A percentile compares a stretch with the other conserved stretches of the same genome.
phyloP scores from a whole-genome alignment of 2,329 filamentous ascomycete species.

The Fusarium pininemorale region DNA sequence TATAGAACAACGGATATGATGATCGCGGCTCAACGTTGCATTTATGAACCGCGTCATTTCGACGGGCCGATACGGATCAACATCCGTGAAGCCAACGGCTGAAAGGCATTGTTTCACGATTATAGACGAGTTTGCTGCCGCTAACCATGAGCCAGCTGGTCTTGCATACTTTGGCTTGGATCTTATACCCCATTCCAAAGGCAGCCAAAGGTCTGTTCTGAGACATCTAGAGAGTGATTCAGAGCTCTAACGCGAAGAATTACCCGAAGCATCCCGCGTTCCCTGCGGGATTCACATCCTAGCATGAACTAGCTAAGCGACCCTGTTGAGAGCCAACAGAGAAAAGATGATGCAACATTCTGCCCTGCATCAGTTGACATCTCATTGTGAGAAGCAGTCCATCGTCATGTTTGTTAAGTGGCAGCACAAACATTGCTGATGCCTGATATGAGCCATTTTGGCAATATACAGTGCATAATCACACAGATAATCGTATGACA shows the following conservation, averaged over 20 bases:
- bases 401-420: fast-evolving
- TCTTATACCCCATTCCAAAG: too few relatives aligned
- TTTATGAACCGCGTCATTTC: background rate
- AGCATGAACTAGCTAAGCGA: background rate
- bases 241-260: too few relatives aligned
- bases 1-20: background rate
- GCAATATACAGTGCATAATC: fast-evolving
- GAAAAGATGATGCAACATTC: too few relatives aligned
- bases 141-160: fast-evolving
- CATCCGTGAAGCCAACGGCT: fast-evolving
- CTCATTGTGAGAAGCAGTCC: too few relatives aligned
- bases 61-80: background rate
- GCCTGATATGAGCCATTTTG: fast-evolving
- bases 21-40: too few relatives aligned
- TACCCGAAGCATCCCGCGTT: too few relatives aligned
- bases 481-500: background rate
- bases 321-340: background rate
- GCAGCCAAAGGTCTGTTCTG: too few relatives aligned
- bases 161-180: background rate
- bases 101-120: fast-evolving
- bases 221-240: too few relatives aligned
- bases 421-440: fast-evolving
- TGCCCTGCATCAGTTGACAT: background rate
- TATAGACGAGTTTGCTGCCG: fast-evolving
- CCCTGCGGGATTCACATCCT: background rate